Evolutionary conservation across 164 flowering plant genomes (phyloP).

Genomic region (Stephania cephalantha): DNA sequence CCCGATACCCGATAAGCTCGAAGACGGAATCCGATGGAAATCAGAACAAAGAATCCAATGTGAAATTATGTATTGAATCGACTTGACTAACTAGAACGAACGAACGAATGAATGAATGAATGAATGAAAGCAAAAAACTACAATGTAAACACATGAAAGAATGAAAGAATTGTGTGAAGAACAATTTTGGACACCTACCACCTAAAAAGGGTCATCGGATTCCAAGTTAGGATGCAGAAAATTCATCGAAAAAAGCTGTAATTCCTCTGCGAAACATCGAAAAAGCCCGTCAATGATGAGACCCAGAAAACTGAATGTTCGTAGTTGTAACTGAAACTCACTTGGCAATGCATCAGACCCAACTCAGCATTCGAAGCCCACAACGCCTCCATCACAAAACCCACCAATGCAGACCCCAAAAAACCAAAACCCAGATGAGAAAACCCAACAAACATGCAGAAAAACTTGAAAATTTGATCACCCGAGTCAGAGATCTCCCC

Average conservation of each 20-base stretch:
- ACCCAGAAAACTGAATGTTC: constrained; percentile 17
- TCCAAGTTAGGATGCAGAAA: constrained; percentile 28
- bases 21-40: constrained; percentile 6
- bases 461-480: constrained; percentile 2
- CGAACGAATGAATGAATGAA: not conserved
- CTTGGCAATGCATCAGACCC: constrained; percentile 19
- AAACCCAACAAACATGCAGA: not conserved
- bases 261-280: constrained; percentile 17
- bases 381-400: constrained; percentile 27
- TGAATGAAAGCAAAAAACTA: constrained; percentile 4
- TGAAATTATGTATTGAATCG: not conserved
- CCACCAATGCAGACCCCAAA: no score
- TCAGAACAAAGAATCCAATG: constrained; percentile 3
- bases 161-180: constrained; percentile 41
- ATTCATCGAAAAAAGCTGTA: constrained; percentile 31
- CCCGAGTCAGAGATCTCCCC: not conserved
- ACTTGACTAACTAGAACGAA: not conserved
- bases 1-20: not conserved
- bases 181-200: constrained; percentile 23
- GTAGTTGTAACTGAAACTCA: constrained; percentile 23
- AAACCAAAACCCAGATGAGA: no score
- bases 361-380: constrained; percentile 26
- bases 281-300: constrained; percentile 16
- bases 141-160: constrained; percentile 31
- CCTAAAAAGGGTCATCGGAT: constrained; percentile 48